Evolutionary conservation across 257 asterid genomes (phyloP), one percentile per base, ranked within the genome.

Genomic region (Gynochthodes officinalis): DNA sequence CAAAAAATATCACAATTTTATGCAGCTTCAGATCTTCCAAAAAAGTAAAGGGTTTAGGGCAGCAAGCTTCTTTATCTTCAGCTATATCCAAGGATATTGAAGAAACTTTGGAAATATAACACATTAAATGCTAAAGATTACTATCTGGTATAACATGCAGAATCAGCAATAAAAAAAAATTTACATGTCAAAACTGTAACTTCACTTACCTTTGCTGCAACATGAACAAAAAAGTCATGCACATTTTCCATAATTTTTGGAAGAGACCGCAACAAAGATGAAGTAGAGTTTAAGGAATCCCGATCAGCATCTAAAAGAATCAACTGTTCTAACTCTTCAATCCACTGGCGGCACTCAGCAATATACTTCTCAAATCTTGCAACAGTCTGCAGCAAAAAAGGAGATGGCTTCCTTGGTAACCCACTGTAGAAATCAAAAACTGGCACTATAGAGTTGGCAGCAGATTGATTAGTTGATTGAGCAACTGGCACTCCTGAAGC

Each of bases 171-270:
- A 28, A 49, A 76, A 11, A 61, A 25, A 52, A 7, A n/a, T 59
- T 53, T 21, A 19, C 33, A 23, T 9, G 35, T 28, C 11, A 50
- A n/a, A 52, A 40, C 9, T 48, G 42, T 28, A 49, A 35, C 16
- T 7, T 23, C 30, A 2, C 67, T 81, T 91, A 95, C 99, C 99
- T 92, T 95, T 57, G 99, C 89, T 52, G 99, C 99, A 64, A 95
- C 96, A 76, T 95, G 99, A 77, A 95, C 96, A 77, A 92, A 95
- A 81, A 88, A 95, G 75, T 79, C 97, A 73, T 95, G 97, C 27
- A 95, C 99, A 82, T 95, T 92, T 77, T 85, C 77, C 92, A 95
- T 82, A 84, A 92, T 93, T 77, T 90, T 89, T 37, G 99, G 99
- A 76, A 95, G 90, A 79, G 98, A 92, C 75, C 87, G 96, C 87